Evolutionary conservation across 164 flowering plant genomes (phyloP), one percentile per base, ranked within the genome.

Genomic region (Annona squamosa): DNA sequence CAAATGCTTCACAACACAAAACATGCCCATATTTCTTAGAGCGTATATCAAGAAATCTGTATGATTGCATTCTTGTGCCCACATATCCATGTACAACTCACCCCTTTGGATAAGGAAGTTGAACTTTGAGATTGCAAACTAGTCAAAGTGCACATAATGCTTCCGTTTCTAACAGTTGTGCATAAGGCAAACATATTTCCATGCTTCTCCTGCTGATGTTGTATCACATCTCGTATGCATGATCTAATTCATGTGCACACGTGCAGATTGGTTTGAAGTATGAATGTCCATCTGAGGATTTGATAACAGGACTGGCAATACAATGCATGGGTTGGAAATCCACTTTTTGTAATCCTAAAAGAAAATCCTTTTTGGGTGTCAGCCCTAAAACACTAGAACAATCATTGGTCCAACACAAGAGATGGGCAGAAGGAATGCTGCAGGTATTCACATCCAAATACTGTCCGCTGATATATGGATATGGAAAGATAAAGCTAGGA

Each of bases 261-360:
- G 63, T 72, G 78, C 75, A 82, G 85, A 77, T 80, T 81, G 82
- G 86, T 16, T 63, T 83, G 63, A 79, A 70, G 72, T 80, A 83
- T 71, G 83, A 81, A 19, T 80, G 77, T 69, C 77, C 76, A 65
- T 79, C 75, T 47, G 86, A 84, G 44, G 86, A 84, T 71, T 68
- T 84, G 6, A 63, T 84, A 56, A 84, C 84, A 68, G 86, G 86
- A 2, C 63, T 84, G 64, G 57, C 84, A 52, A 84, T 84, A 43
- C 84, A 83, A 48, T 79, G 86, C 41, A 72, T 75, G 10, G 84
- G 82, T 3, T 84, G 86, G 86, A 81, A 65, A 73, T 80, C 84
- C 2, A 62, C 82, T 3, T 80, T 71, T 62, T 82, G 5, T 77
- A 75, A 63, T 52, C 86, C 83, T 2, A 70, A 72, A 2, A 71